These are phyloP conservation scores for Wickerhamiella nectarea DNA, from an alignment of 805 yeast species.

Conservation along the genomic window DNA sequence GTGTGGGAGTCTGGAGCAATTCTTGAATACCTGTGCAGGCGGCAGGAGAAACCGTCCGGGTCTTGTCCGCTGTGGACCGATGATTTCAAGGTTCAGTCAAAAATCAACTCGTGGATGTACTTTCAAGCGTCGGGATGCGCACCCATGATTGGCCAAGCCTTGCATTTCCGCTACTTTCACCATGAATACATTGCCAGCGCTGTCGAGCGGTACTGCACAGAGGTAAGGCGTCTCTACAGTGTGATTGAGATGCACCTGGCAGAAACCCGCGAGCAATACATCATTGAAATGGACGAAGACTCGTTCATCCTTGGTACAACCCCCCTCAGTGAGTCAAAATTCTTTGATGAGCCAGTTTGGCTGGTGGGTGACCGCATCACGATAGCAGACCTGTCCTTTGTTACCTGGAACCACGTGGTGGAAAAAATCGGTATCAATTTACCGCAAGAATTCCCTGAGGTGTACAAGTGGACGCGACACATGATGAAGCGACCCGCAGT, in stretches of 20 bases:
- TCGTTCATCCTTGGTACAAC: constrained; percentile 81
- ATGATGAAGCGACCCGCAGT: constrained; percentile 96
- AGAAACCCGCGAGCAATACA: constrained; percentile 76
- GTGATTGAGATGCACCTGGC: constrained; percentile 92
- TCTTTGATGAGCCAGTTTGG: constrained; percentile 92
- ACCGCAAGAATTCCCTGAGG: constrained; percentile 83
- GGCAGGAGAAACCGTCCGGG: constrained; percentile 21
- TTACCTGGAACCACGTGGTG: constrained; percentile 94
- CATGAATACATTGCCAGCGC: constrained; percentile 76
- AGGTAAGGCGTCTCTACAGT: constrained; percentile 84
- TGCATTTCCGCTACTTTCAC: constrained; percentile 87
- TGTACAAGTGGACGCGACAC: constrained; percentile 86
- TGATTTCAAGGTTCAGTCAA: constrained; percentile 65
- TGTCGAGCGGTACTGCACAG: constrained; percentile 80
- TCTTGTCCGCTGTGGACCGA: constrained; percentile 74
- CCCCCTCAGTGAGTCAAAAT: constrained; percentile 69
- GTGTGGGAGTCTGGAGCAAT: constrained; percentile 96
- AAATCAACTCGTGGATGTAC: constrained; percentile 77
- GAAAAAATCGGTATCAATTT: constrained; percentile 83
- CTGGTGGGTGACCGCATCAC: constrained; percentile 73
- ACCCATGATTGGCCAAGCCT: constrained; percentile 96
- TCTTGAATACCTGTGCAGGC: constrained; percentile 49
- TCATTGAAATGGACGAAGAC: constrained; percentile 81
- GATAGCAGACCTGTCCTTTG: constrained; percentile 80
- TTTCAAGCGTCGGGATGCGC: constrained; percentile 96